Percentiles rank a stretch among this genome's conserved stretches.
These are phyloP conservation scores for Benincasa hispida DNA, from an alignment of 306 rosid genomes.

Conservation along the genomic window DNA sequence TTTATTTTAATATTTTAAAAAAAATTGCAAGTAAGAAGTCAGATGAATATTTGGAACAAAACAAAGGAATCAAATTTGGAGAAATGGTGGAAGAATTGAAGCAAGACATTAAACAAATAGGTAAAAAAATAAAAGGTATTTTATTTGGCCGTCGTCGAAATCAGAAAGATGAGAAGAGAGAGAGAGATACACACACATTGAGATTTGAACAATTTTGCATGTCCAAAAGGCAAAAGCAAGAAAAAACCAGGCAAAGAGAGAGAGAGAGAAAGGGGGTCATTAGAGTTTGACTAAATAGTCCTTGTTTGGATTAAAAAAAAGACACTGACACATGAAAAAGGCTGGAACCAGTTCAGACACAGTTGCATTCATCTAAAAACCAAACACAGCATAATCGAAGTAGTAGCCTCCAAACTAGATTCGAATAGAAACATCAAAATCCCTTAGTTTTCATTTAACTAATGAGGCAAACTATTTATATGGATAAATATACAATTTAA, in stretches of 20 bases:
- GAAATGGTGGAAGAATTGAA: neutral
- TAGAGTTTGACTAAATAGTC: constrained; percentile 12
- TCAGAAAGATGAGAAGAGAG: neutral
- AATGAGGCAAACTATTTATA: constrained; percentile 15
- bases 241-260: neutral
- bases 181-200: neutral
- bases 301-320: constrained; percentile 3
- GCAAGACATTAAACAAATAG: neutral
- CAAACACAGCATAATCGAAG: constrained; percentile 7
- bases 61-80: neutral
- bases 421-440: constrained; percentile 70
- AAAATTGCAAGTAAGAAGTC: neutral
- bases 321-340: constrained; percentile 10
- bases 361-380: neutral
- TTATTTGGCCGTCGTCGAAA: neutral
- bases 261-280: neutral
- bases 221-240: neutral
- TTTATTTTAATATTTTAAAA: no score
- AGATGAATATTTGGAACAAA: neutral
- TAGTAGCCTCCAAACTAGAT: constrained; percentile 10
- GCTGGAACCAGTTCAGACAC: constrained; percentile 65
- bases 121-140: neutral
- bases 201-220: neutral
- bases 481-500: constrained; percentile 6
- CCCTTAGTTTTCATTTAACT: constrained; percentile 21